These are phyloP conservation scores for Melocanna baccifera DNA, from an alignment of 176 grass and related monocot species.

Conservation along the genomic window DNA sequence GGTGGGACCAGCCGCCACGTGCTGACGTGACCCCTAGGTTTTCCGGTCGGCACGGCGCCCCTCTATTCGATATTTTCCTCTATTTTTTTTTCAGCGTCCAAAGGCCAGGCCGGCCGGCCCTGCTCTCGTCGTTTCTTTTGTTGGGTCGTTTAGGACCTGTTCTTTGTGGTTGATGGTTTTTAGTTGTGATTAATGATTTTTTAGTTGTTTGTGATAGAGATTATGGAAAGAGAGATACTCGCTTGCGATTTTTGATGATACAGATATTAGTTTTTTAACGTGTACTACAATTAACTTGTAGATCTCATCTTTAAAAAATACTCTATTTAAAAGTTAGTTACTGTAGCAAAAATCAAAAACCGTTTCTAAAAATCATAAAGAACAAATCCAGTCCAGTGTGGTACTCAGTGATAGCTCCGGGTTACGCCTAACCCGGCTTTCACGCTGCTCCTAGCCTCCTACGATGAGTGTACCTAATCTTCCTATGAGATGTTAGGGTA, in stretches of 20 bases:
- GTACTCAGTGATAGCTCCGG: neutral
- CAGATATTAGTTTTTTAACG: too few species aligned
- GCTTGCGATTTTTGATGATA: too few species aligned
- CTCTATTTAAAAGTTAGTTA: too few species aligned
- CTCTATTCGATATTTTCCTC: neutral
- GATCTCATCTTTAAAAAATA: too few species aligned
- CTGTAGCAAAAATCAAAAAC: too few species aligned
- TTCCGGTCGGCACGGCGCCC: neutral
- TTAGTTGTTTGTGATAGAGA: too few species aligned
- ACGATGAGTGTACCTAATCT: neutral
- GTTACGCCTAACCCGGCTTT: neutral
- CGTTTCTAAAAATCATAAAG: too few species aligned
- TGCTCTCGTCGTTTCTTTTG: neutral
- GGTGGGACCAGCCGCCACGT: constrained; percentile 51
- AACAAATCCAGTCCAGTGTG: neutral
- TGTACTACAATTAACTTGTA: too few species aligned
- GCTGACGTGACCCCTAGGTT: constrained; percentile 49
- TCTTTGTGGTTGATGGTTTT: too few species aligned
- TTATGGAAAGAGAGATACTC: too few species aligned
- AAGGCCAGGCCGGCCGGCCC: neutral
- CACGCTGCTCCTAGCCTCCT: neutral
- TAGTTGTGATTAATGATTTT: too few species aligned
- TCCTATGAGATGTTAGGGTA: neutral
- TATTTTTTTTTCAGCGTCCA: neutral
- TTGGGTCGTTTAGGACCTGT: too few species aligned